Evolutionary conservation across 208 protist genomes (phyloP), one percentile per base, ranked within the genome.

Genomic region (Acanthamoeba castellanii): DNA sequence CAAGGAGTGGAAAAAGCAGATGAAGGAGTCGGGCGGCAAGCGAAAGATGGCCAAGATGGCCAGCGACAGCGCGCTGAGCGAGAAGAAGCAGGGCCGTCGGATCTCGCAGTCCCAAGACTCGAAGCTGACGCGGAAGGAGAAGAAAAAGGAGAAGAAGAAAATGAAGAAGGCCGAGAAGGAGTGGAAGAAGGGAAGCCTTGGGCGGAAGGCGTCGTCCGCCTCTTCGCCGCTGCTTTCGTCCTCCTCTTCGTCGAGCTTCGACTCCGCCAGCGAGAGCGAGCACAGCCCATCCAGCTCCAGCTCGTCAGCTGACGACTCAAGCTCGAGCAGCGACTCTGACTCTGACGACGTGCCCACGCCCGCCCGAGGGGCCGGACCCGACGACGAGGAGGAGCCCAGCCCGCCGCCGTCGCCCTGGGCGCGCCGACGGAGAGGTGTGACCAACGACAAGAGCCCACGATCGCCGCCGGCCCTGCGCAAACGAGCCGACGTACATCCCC

Each of bases 1-100:
- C 25, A 92, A 92, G 57, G 55, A 92, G 52, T 74, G 52, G 52
- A 92, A 92, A 22, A 92, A 89, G 81, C 81, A 89, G 81, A 30
- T 27, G 22, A 89, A 89, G 81, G 81, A 64, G 16, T 66, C 55
- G 32, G 34, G 5, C 45, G 45, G 34, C 42, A 59, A 52, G 30
- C 27, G n/a, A 18, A 16, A 8, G 81, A n/a, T 78, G 7, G 30
- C 7, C 14, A 47, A 16, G 9, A 2, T 20, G 70, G 32, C 25
- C 14, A 72, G 30, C 32, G 32, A 78, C 22, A 78, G 70, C 70
- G 14, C 22, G n/a, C 70, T 34, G 27, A 13, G 18, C 59, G 59
- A 18, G 16, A n/a, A 66, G 59, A 1, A 7, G 22, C 59, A 20
- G 59, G 8, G 59, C 22, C 59, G 59, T 7, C 59, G 22, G 59